Conservation (phyloP, 805 yeast genomes). For the Pichia nanzhaoensis region DNA sequence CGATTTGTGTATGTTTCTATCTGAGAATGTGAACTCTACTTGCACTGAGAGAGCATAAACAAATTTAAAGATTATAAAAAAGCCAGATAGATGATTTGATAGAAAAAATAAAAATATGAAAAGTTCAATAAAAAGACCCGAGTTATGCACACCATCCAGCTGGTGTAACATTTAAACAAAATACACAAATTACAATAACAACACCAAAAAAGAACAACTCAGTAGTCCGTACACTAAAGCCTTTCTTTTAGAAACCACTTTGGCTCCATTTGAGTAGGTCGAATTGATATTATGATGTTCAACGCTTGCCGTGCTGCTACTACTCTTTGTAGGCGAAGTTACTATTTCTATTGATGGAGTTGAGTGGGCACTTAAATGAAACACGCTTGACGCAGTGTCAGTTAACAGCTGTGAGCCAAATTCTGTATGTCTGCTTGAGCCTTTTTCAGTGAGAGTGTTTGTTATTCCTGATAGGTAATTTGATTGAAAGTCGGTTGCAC, state of each 20-base stretch:
- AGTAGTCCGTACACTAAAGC: conserved; percentile 1
- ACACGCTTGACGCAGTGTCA: too few species aligned
- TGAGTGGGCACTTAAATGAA: neutral
- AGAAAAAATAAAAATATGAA: too few species aligned
- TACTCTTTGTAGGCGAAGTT: neutral
- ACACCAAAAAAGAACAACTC: conserved; percentile 1
- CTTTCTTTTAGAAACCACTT: neutral
- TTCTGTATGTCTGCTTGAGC: neutral
- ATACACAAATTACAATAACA: neutral
- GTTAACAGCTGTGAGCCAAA: neutral
- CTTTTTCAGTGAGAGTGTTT: too few species aligned
- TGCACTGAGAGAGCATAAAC: too few species aligned
- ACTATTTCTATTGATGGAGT: neutral
- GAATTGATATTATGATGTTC: neutral
- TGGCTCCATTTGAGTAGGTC: neutral
- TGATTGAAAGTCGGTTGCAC: too few species aligned
- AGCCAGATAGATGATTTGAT: too few species aligned
- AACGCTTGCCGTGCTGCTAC: neutral
- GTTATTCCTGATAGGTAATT: too few species aligned
- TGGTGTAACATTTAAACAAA: neutral
- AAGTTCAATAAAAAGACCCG: too few species aligned
- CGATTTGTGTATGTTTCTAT: too few species aligned
- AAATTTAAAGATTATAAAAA: too few species aligned
- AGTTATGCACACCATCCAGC: neutral
- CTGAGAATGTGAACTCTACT: too few species aligned